phyloP scores from a whole-genome alignment of 306 rosid species.

The Bauhinia variegata region DNA sequence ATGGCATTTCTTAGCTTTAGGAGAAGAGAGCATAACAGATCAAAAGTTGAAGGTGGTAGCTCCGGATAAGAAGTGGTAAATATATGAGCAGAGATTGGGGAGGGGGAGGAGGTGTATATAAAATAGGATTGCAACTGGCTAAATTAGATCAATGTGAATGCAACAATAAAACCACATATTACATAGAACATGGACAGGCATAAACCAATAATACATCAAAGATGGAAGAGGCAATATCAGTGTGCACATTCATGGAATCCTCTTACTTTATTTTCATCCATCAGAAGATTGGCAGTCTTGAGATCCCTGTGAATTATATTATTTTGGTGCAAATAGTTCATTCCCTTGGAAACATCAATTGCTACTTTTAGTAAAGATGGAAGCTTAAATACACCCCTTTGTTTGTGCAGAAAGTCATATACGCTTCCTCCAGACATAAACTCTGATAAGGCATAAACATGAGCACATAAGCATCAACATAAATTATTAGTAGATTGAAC shows the following conservation, averaged over 20 bases:
- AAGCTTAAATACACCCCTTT: constrained; percentile 85
- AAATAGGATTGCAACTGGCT: constrained; percentile 27
- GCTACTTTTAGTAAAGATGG: constrained; percentile 92
- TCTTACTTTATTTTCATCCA: constrained; percentile 97
- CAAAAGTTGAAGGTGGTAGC: not conserved
- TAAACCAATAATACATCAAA: constrained; percentile 31
- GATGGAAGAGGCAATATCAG: constrained; percentile 32
- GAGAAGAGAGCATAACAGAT: not conserved
- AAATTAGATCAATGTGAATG: constrained; percentile 17
- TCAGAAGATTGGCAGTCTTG: constrained; percentile 99
- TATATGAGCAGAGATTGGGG: not conserved
- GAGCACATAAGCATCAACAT: constrained; percentile 41
- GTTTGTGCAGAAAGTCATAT: constrained; percentile 95
- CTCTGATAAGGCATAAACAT: constrained; percentile 65
- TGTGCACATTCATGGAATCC: constrained; percentile 36
- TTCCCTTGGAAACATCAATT: constrained; percentile 92
- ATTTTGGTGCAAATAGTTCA: constrained; percentile 97
- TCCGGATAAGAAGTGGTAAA: not conserved
- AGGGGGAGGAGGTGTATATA: not conserved
- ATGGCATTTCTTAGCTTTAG: not conserved
- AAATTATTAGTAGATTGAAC: constrained; percentile 33
- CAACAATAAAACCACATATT: constrained; percentile 29
- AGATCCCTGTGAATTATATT: constrained; percentile 98
- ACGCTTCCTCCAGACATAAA: constrained; percentile 97
- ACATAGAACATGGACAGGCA: constrained; percentile 25